A percentile compares a stretch with the other conserved stretches of the same genome.
phyloP scores from a whole-genome alignment of 139 green algal species.

The Asterochloris sp. region DNA sequence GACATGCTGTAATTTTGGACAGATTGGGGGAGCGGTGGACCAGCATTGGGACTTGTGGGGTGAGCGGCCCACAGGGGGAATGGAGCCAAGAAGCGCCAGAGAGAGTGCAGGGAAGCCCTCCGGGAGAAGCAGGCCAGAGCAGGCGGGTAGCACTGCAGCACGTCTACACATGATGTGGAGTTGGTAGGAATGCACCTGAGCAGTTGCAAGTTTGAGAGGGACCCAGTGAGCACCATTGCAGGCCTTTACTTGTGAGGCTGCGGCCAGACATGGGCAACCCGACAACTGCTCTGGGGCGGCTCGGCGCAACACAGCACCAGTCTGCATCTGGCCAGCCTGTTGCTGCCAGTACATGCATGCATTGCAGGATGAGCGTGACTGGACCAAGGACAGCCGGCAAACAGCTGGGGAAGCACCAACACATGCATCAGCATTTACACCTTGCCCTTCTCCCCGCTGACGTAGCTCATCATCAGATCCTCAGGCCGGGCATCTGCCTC shows the following conservation, averaged over 20 bases:
- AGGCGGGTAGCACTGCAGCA: too few relatives aligned
- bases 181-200: too few relatives aligned
- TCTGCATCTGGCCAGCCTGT: too few relatives aligned
- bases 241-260: too few relatives aligned
- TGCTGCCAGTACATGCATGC: background rate
- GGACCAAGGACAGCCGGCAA: background rate
- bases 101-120: too few relatives aligned
- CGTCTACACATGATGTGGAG: too few relatives aligned
- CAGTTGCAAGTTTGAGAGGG: too few relatives aligned
- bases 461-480: constrained; percentile 96
- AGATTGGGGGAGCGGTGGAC: background rate
- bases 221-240: too few relatives aligned
- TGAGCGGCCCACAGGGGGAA: background rate
- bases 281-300: background rate
- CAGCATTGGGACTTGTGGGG: background rate
- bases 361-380: background rate
- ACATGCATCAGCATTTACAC: constrained; percentile 20
- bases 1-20: background rate
- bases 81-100: too few relatives aligned
- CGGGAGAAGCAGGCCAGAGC: too few relatives aligned
- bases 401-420: background rate
- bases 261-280: background rate
- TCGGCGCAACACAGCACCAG: background rate
- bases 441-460: constrained; percentile 91
- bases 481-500: constrained; percentile 94